phyloP scores from a whole-genome alignment of 768 basidiomycete genomes.

The Boletus rufocinnamomeus region DNA sequence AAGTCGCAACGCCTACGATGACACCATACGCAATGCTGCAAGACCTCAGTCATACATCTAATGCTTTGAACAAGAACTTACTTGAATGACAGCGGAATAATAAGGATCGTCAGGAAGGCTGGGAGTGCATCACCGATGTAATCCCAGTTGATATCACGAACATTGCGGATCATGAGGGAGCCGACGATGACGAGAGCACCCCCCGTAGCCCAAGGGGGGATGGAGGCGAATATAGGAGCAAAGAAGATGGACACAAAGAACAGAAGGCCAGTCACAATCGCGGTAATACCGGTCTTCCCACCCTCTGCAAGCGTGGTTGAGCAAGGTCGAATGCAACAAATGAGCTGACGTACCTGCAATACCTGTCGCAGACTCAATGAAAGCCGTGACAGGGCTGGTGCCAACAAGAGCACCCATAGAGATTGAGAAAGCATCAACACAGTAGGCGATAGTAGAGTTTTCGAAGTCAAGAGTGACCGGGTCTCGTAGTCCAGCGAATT shows the following conservation, averaged over 20 bases:
- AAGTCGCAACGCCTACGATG: conserved; percentile 74
- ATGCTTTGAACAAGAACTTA: conserved; percentile 34
- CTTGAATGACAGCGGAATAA: conserved; percentile 82
- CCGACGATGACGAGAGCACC: conserved; percentile 84
- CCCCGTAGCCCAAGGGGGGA: conserved; percentile 86
- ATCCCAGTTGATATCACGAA: conserved; percentile 86
- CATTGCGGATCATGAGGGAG: conserved; percentile 87
- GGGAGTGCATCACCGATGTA: conserved; percentile 87
- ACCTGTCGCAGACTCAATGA: conserved; percentile 81
- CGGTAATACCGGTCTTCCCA: conserved; percentile 84
- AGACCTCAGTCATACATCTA: conserved; percentile 1
- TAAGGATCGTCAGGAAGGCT: conserved; percentile 78
- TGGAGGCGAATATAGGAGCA: conserved; percentile 84
- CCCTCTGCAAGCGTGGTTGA: conserved; percentile 55
- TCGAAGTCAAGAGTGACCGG: conserved; percentile 87
- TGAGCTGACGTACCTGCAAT: conserved; percentile 54
- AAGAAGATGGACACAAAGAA: conserved; percentile 90
- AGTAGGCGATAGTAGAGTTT: conserved; percentile 78
- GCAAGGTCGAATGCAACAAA: neutral
- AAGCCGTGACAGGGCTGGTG: conserved; percentile 80
- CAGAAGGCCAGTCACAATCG: conserved; percentile 65
- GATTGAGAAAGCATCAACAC: conserved; percentile 79
- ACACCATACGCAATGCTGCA: conserved; percentile 85
- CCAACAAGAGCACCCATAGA: conserved; percentile 81
- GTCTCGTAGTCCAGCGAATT: conserved; percentile 86